Percentiles rank a stretch among this genome's conserved stretches.
Evolutionary conservation across 2,329 filamentous ascomycete genomes (phyloP).

Genomic region (Fusarium sublunatum): DNA sequence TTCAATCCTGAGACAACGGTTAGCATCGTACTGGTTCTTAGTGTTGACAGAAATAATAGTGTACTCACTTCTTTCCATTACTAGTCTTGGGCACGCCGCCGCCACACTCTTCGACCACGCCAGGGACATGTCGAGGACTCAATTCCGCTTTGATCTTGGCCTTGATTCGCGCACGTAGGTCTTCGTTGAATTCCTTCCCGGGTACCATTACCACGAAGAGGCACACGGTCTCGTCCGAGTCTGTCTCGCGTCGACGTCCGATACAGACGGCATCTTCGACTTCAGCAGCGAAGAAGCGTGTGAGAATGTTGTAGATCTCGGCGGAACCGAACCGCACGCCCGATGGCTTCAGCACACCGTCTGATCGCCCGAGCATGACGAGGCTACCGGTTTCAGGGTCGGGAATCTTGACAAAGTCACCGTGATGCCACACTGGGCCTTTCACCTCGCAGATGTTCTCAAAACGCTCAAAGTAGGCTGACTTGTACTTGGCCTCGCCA

Average conservation of each 20-base stretch:
- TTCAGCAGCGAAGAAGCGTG: constrained; percentile 81
- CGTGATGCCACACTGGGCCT: constrained; percentile 84
- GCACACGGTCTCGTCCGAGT: constrained; percentile 86
- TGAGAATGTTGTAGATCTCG: constrained; percentile 95
- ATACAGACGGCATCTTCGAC: constrained; percentile 91
- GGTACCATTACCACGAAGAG: constrained; percentile 84
- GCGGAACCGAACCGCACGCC: constrained; percentile 93
- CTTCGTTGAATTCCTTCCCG: constrained; percentile 65
- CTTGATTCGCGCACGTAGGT: constrained; percentile 73
- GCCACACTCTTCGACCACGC: constrained; percentile 80
- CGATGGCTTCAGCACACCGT: constrained; percentile 91
- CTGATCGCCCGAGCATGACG: constrained; percentile 90
- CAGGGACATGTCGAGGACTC: constrained; percentile 89
- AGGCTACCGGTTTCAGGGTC: constrained; percentile 80
- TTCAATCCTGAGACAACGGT: constrained; percentile 72
- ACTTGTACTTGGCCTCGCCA: constrained; percentile 77
- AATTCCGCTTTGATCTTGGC: constrained; percentile 78
- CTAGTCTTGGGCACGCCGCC: constrained; percentile 89
- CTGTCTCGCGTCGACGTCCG: constrained; percentile 76
- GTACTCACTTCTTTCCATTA: constrained; percentile 91
- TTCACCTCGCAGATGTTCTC: constrained; percentile 54
- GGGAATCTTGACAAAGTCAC: constrained; percentile 81
- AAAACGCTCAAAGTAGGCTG: constrained; percentile 91
- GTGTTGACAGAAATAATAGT: neutral
- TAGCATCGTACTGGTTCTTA: constrained; percentile 13